Base-by-base conservation (phyloP, 2,329 filamentous ascomycete genomes). In the Hypoxylon sp. region DNA sequence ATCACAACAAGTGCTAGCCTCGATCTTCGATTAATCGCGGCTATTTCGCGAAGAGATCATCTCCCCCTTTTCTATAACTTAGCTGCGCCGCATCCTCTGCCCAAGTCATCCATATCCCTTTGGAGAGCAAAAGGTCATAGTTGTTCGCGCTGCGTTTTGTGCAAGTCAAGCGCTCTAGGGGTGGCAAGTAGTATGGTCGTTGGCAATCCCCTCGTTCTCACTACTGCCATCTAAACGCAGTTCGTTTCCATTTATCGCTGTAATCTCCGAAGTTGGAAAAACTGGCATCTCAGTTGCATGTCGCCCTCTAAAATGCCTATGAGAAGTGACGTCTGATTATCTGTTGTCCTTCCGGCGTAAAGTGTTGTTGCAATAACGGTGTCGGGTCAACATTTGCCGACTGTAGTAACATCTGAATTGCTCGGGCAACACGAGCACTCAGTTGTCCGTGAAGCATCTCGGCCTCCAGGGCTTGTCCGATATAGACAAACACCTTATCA, bases 401-500 rank as follows among this genome's bases (percentile, higher is more conserved):
- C 64, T 88, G 85, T 41, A 97, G 85, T 52, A 99, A 84, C 54
- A 87, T 81, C 80, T 97, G 97, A 34, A 91, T 91, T 1, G 92
- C 89, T 46, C 83, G 83, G 30, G 93, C 91, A 59, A 97, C 91
- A 64, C 90, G 88, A 64, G 83, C 86, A 24, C 92, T 92, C 19
- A 91, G 93, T 74, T 93, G 88, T 19, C 94, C 94, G 74, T 94
- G 91, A 41, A 99, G 83, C 17, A 94, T 94, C 75, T 97, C 93
- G 5, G 92, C 91, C 75, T 97, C 94, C 13, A 99, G 87, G 19
- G 94, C 94, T 77, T 96, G 90, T 24, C 90, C 92, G 58, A 98
- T 91, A 72, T 88, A 91, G 24, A 90, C 87, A 75, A 99, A 98
- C 62, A 94, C 86, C 77, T 93, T 93, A 68, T 87, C 87, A 6